Conservation (phyloP, 805 yeast species). For the Lipomyces oligophaga region DNA sequence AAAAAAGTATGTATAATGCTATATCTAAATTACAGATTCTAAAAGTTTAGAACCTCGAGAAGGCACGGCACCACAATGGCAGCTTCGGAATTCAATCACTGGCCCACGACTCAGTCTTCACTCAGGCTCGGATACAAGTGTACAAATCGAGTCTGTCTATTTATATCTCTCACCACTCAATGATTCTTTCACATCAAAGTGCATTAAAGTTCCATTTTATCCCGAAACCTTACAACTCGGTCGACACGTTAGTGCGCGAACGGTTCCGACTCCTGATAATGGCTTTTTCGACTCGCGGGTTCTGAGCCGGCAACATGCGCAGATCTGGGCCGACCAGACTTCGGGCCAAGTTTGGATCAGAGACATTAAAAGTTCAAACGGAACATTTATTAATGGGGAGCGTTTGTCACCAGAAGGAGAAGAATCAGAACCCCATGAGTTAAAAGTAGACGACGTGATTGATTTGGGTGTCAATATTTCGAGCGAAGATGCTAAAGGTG, state of each 20-base stretch:
- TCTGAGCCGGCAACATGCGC: conserved; percentile 90
- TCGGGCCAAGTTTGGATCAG: conserved; percentile 67
- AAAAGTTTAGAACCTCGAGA: conserved; percentile 18
- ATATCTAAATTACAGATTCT: not conserved
- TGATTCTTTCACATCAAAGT: conserved; percentile 76
- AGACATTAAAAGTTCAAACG: conserved; percentile 89
- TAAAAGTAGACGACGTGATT: conserved; percentile 79
- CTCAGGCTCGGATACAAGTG: too few relatives aligned
- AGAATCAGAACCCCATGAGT: conserved; percentile 52
- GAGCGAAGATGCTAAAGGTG: conserved; percentile 42
- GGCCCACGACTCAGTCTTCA: too few relatives aligned
- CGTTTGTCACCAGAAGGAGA: conserved; percentile 59
- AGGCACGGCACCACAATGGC: conserved; percentile 16
- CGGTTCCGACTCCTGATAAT: conserved; percentile 61
- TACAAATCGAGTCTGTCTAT: conserved; percentile 15
- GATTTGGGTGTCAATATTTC: conserved; percentile 86
- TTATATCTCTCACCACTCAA: conserved; percentile 61
- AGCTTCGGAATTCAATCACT: conserved; percentile 1
- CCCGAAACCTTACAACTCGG: conserved; percentile 88
- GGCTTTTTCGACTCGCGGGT: conserved; percentile 95
- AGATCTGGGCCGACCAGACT: conserved; percentile 65
- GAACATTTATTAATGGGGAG: conserved; percentile 81
- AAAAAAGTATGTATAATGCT: conserved; percentile 8
- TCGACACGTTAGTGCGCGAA: conserved; percentile 62
- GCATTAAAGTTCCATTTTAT: conserved; percentile 68